Evolutionary conservation across 2,329 filamentous ascomycete genomes (phyloP).

Genomic region (Fusarium poae): DNA sequence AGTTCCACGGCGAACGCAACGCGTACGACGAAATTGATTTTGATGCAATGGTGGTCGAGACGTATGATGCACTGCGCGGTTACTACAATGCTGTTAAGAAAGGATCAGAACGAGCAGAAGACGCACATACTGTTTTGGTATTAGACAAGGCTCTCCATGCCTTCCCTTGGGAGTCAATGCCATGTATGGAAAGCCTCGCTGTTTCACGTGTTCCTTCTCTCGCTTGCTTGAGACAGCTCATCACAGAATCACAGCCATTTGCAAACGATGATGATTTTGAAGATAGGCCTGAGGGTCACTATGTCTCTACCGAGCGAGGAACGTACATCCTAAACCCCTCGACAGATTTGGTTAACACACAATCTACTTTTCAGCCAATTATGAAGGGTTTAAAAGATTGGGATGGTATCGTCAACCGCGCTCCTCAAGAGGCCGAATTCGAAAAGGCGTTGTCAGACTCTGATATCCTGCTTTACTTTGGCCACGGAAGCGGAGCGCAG

Average conservation of each 20-base stretch:
- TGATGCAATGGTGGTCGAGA: conserved; percentile 89
- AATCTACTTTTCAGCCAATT: conserved; percentile 75
- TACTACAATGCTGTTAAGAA: conserved; percentile 73
- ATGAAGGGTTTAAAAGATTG: conserved; percentile 78
- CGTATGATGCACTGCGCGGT: conserved; percentile 82
- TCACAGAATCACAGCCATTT: conserved; percentile 65
- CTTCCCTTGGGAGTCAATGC: conserved; percentile 96
- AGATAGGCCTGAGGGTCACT: conserved; percentile 59
- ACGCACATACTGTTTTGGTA: conserved; percentile 84
- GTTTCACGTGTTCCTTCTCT: conserved; percentile 92
- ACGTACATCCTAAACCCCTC: conserved; percentile 92
- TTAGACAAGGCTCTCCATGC: conserved; percentile 91
- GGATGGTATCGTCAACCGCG: conserved; percentile 75
- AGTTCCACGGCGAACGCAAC: conserved; percentile 96
- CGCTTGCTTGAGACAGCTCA: conserved; percentile 80
- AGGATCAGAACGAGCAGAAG: conserved; percentile 57
- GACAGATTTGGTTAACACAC: conserved; percentile 84
- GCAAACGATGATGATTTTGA: conserved; percentile 14
- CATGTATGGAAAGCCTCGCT: conserved; percentile 82
- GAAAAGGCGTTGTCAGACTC: conserved; percentile 73
- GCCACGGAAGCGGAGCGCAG: conserved; percentile 93
- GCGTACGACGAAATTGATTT: conserved; percentile 99
- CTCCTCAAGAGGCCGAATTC: conserved; percentile 84
- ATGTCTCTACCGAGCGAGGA: conserved; percentile 68
- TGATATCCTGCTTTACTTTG: conserved; percentile 90